These are phyloP conservation scores for Penicillium ochrochloron DNA, from an alignment of 495 filamentous ascomycete genomes.

Conservation along the genomic window DNA sequence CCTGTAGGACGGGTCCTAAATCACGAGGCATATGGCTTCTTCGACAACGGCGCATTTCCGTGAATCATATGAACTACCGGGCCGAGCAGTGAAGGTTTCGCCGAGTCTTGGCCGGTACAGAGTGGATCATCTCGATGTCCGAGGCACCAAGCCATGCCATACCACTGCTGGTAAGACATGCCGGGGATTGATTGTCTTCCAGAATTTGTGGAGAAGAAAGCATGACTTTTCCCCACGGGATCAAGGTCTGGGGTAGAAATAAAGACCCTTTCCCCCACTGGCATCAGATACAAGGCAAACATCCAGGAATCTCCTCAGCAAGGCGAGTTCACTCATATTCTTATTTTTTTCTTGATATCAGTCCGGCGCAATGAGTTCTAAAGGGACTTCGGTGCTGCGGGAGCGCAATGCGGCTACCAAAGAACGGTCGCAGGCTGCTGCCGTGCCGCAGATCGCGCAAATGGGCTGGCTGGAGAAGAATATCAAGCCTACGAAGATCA, in stretches of 20 bases:
- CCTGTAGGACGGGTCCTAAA: background rate
- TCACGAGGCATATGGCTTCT: background rate
- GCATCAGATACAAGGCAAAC: background rate
- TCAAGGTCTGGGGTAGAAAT: background rate
- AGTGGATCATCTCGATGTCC: background rate
- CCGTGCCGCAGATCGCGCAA: background rate
- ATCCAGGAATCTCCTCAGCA: background rate
- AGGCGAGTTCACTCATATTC: background rate
- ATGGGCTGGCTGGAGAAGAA: constrained; percentile 4
- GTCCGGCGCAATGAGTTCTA: background rate
- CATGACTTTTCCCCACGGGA: background rate
- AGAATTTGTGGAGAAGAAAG: background rate
- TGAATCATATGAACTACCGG: background rate
- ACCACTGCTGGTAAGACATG: background rate
- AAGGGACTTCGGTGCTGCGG: background rate
- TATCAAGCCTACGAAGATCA: constrained; percentile 1
- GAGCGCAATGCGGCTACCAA: background rate
- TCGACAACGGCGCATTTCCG: background rate
- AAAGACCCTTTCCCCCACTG: background rate
- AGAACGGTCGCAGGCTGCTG: background rate
- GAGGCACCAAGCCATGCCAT: background rate
- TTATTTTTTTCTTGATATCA: background rate
- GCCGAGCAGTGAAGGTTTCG: background rate
- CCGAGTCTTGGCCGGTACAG: background rate
- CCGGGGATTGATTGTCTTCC: background rate